Conservation (phyloP, 2,329 filamentous ascomycete species). For the Penicillium polonicum region DNA sequence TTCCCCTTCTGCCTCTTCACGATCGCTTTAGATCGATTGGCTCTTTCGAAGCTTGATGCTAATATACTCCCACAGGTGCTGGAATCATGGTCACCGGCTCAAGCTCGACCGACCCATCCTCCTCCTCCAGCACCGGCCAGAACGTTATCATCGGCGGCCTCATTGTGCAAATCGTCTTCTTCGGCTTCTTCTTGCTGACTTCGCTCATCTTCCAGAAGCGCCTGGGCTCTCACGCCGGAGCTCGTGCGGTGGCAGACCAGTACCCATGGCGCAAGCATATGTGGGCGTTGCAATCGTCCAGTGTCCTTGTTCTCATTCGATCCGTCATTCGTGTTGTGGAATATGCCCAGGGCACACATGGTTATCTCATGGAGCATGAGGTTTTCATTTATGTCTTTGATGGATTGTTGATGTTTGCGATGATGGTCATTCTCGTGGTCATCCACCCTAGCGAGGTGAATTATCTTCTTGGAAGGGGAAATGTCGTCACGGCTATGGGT, state of each 20-base stretch:
- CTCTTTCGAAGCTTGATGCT: background rate
- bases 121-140: constrained; percentile 16
- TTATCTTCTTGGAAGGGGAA: constrained; percentile 20
- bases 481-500: constrained; percentile 19
- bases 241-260: constrained; percentile 19
- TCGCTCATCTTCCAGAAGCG: constrained; percentile 28
- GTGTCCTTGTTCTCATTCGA: constrained; percentile 30
- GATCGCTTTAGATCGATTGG: too few species aligned
- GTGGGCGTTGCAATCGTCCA: constrained; percentile 28
- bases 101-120: background rate
- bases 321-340: constrained; percentile 32
- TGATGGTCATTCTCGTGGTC: constrained; percentile 25
- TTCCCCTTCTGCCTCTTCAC: background rate
- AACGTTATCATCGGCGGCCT: constrained; percentile 31
- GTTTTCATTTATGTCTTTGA: constrained; percentile 35
- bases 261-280: constrained; percentile 40
- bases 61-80: constrained; percentile 6
- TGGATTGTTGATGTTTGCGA: constrained; percentile 29
- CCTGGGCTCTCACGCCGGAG: constrained; percentile 30
- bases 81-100: constrained; percentile 23
- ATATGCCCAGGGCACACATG: constrained; percentile 29
- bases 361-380: constrained; percentile 29
- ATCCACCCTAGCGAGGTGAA: constrained; percentile 28
- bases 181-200: constrained; percentile 31
- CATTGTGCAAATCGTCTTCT: constrained; percentile 33